Percentiles rank a stretch among this genome's conserved stretches.
Conservation (phyloP, 2,329 filamentous ascomycete species). For the Calonectria hongkongensis region DNA sequence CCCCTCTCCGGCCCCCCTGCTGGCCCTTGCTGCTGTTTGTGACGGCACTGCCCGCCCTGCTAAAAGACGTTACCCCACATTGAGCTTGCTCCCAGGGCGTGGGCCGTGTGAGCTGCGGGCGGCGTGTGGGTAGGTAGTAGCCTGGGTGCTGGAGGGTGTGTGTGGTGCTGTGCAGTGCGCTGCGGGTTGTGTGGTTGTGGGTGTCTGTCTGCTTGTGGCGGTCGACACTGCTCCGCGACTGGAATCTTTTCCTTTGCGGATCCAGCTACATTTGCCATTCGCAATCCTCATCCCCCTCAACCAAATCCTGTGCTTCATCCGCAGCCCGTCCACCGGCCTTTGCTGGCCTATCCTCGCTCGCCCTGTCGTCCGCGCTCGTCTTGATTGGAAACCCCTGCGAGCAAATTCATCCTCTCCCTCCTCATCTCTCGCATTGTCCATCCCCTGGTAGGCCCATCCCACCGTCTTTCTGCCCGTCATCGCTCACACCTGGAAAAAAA, state of each 20-base stretch:
- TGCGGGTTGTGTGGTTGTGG: conserved; percentile 34
- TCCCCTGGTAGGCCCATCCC: conserved; percentile 50
- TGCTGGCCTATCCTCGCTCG: conserved; percentile 12
- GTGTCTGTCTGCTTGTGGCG: conserved; percentile 50
- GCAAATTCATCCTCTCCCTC: conserved; percentile 18
- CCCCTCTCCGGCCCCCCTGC: conserved; percentile 46
- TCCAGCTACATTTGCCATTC: conserved; percentile 46
- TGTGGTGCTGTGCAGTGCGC: conserved; percentile 18
- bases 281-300: conserved; percentile 51
- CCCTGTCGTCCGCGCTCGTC: conserved; percentile 28
- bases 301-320: conserved; percentile 38
- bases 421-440: conserved; percentile 28
- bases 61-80: conserved; percentile 55
- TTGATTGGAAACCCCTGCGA: conserved; percentile 39
- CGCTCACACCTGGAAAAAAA: conserved; percentile 47
- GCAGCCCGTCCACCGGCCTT: conserved; percentile 10
- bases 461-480: conserved; percentile 47
- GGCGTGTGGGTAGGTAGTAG: conserved; percentile 45
- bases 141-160: conserved; percentile 29
- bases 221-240: conserved; percentile 53
- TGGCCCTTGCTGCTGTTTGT: conserved; percentile 52
- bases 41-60: conserved; percentile 55
- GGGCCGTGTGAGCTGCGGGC: conserved; percentile 50
- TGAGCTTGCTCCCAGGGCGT: conserved; percentile 47
- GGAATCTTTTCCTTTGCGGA: conserved; percentile 57